Evolutionary conservation across 2,329 filamentous ascomycete genomes (phyloP).

Genomic region (Zymoseptoria crescenta): DNA sequence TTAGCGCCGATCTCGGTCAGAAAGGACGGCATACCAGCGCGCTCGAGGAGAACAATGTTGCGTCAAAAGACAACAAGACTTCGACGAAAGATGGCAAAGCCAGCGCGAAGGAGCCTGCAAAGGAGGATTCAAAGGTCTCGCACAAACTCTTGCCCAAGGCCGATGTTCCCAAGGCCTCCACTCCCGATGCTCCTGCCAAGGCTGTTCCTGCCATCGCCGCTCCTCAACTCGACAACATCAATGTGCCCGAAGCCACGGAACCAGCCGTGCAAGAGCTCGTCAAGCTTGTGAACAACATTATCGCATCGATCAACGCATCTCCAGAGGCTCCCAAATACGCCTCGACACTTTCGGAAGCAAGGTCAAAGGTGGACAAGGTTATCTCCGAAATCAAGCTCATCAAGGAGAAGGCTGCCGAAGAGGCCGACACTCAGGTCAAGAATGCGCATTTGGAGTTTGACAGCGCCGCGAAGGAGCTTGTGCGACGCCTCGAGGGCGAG

Average conservation of each 20-base stretch:
- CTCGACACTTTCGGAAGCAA: slow-evolving; percentile 73
- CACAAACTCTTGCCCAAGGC: slow-evolving; percentile 14
- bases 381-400: slow-evolving; percentile 69
- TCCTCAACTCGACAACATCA: slow-evolving; percentile 68
- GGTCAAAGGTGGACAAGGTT: slow-evolving; percentile 70
- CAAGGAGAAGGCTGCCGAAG: slow-evolving; percentile 59
- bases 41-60: slow-evolving; percentile 36
- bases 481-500: slow-evolving; percentile 75
- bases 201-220: slow-evolving; percentile 31
- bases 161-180: slow-evolving; percentile 21
- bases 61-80: slow-evolving; percentile 6
- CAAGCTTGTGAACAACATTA: slow-evolving; percentile 92
- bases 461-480: slow-evolving; percentile 75
- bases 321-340: slow-evolving; percentile 69
- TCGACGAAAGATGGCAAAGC: slow-evolving; percentile 12
- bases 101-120: slow-evolving; percentile 10
- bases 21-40: slow-evolving; percentile 57
- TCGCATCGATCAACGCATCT: slow-evolving; percentile 85
- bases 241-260: slow-evolving; percentile 68
- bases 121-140: slow-evolving; percentile 18
- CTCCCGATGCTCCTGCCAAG: slow-evolving; percentile 50
- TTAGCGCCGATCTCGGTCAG: slow-evolving; percentile 32
- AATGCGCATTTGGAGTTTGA: slow-evolving; percentile 72
- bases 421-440: slow-evolving; percentile 67
- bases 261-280: slow-evolving; percentile 87